Evolutionary conservation across 192 early-diverging fungal species (phyloP).

Genomic region (Chytriomyces sp.): DNA sequence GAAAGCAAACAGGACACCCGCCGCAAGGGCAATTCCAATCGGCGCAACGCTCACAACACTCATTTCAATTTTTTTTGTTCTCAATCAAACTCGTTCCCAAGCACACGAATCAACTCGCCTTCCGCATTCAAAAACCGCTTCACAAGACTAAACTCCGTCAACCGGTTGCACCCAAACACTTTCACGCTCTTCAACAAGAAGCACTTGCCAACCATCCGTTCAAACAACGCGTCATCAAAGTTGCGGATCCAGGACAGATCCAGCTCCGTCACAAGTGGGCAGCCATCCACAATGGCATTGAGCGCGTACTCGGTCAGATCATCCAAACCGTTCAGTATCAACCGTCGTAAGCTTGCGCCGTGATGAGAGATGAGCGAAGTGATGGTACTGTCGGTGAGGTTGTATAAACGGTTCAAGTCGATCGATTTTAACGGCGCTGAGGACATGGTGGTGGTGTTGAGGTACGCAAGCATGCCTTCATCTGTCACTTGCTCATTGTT

Average conservation of each 20-base stretch:
- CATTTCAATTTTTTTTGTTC: too few species aligned
- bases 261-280: conserved; percentile 55
- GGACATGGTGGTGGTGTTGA: conserved; percentile 46
- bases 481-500: conserved; percentile 68
- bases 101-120: conserved; percentile 38
- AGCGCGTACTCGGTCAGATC: conserved; percentile 65
- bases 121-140: conserved; percentile 35
- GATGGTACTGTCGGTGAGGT: conserved; percentile 68
- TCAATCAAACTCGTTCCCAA: conserved; percentile 58
- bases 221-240: conserved; percentile 73
- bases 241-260: conserved; percentile 81
- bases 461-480: conserved; percentile 56
- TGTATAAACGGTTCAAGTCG: conserved; percentile 60
- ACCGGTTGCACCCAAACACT: conserved; percentile 77
- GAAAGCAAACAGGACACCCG: neutral
- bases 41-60: neutral
- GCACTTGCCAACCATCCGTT: conserved; percentile 57
- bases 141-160: conserved; percentile 50
- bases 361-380: conserved; percentile 64
- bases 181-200: conserved; percentile 54
- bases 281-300: conserved; percentile 44
- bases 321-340: conserved; percentile 77
- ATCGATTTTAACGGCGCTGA: conserved; percentile 50
- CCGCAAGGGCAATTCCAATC: neutral
- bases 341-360: conserved; percentile 53